phyloP scores from a whole-genome alignment of 2,329 filamentous ascomycete species.

The Xylariaceae sp. region DNA sequence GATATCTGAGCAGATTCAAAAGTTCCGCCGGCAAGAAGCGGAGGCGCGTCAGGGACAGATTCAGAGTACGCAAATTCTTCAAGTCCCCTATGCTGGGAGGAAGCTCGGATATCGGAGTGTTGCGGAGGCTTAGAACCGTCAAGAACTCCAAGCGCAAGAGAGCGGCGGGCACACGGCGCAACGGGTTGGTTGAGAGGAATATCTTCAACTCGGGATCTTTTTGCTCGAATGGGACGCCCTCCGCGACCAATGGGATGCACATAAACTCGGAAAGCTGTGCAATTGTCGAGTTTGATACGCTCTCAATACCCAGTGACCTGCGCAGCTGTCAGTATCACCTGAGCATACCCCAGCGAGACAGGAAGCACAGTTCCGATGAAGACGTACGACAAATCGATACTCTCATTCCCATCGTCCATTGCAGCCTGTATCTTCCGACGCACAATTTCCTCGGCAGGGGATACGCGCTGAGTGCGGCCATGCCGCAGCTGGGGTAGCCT shows the following conservation, averaged over 20 bases:
- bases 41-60: constrained; percentile 57
- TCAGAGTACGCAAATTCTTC: constrained; percentile 52
- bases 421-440: constrained; percentile 41
- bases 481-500: constrained; percentile 31
- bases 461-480: constrained; percentile 20
- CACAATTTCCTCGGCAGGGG: constrained; percentile 36
- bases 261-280: constrained; percentile 47
- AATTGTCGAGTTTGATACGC: constrained; percentile 49
- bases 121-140: constrained; percentile 58
- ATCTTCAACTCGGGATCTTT: constrained; percentile 53
- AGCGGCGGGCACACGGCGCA: constrained; percentile 48
- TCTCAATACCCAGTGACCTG: constrained; percentile 39
- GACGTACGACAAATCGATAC: constrained; percentile 54
- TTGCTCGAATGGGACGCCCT: constrained; percentile 52
- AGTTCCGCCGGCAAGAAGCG: constrained; percentile 56
- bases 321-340: not conserved
- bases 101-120: constrained; percentile 54
- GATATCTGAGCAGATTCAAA: constrained; percentile 43
- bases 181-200: constrained; percentile 52
- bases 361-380: constrained; percentile 1
- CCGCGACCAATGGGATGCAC: constrained; percentile 45
- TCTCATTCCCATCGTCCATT: constrained; percentile 51
- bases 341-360: not conserved
- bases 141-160: constrained; percentile 56
- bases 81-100: constrained; percentile 53